These are phyloP conservation scores for Suillus paluster DNA, from an alignment of 768 basidiomycete species.

Conservation along the genomic window DNA sequence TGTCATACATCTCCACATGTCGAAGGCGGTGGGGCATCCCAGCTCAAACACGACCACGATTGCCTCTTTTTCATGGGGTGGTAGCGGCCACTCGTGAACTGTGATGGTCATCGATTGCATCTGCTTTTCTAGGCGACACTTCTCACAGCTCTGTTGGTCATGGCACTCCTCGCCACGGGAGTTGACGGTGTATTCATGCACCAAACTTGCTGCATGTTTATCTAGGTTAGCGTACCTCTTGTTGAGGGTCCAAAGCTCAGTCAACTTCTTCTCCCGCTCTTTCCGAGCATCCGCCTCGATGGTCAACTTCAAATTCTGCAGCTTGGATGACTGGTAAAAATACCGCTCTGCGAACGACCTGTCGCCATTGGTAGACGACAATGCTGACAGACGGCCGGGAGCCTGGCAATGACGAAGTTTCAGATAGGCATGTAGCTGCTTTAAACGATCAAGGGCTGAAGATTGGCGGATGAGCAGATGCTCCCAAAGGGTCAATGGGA, in stretches of 20 bases:
- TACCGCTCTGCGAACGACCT: constrained; percentile 41
- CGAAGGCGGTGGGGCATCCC: constrained; percentile 42
- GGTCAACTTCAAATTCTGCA: constrained; percentile 27
- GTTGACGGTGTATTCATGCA: not conserved
- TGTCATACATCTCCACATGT: constrained; percentile 49
- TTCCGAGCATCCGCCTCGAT: constrained; percentile 36
- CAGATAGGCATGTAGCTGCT: constrained; percentile 35
- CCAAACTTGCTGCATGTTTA: not conserved
- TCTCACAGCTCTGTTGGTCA: constrained; percentile 22
- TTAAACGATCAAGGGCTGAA: constrained; percentile 32
- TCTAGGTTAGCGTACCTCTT: not conserved
- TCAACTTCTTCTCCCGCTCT: constrained; percentile 26
- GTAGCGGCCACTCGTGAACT: constrained; percentile 54
- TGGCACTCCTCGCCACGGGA: not conserved
- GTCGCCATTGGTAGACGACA: constrained; percentile 21
- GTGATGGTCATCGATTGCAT: constrained; percentile 32
- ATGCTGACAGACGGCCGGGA: constrained; percentile 35
- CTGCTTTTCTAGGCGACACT: constrained; percentile 32
- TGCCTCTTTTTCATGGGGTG: constrained; percentile 25
- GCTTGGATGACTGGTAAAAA: constrained; percentile 28
- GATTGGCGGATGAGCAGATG: constrained; percentile 33
- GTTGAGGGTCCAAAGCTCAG: constrained; percentile 23
- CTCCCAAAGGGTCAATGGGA: constrained; percentile 30
- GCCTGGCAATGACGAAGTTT: constrained; percentile 28
- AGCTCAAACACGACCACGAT: constrained; percentile 48